Evolutionary conservation across 176 grass and related monocot genomes (phyloP).

Genomic region (Triticum dicoccoides): DNA sequence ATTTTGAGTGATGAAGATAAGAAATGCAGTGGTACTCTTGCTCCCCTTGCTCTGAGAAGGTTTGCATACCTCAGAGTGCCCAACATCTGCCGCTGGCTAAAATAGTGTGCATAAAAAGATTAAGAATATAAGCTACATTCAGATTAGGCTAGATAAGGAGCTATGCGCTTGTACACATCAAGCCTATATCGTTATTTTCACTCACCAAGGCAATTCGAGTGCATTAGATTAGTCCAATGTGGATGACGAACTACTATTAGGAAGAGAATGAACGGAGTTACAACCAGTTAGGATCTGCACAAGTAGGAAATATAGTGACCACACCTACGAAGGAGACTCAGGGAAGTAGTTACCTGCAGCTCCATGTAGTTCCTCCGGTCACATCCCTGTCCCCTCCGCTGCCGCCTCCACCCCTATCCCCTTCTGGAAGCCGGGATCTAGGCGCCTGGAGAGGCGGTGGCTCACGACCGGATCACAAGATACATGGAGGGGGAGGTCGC

Average conservation of each 20-base stretch:
- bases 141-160: not conserved
- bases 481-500: no score
- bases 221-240: not conserved
- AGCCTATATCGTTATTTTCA: no score
- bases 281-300: no score
- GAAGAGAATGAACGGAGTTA: not conserved
- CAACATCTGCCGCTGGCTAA: constrained; percentile 76
- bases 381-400: no score
- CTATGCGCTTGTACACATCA: not conserved
- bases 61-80: constrained; percentile 71
- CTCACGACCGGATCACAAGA: no score
- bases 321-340: no score
- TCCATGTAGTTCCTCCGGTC: no score
- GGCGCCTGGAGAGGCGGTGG: no score
- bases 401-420: no score
- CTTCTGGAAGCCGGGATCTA: no score
- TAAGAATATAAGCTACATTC: not conserved
- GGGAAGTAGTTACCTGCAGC: no score
- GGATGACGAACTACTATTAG: not conserved
- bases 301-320: no score
- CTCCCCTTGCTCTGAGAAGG: constrained; percentile 78
- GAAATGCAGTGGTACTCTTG: constrained; percentile 58
- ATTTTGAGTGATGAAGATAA: not conserved
- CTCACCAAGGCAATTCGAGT: not conserved
- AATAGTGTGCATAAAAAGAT: constrained; percentile 3